Conservation (phyloP, 2,329 filamentous ascomycete genomes). For the Aspergillus tamarii region DNA sequence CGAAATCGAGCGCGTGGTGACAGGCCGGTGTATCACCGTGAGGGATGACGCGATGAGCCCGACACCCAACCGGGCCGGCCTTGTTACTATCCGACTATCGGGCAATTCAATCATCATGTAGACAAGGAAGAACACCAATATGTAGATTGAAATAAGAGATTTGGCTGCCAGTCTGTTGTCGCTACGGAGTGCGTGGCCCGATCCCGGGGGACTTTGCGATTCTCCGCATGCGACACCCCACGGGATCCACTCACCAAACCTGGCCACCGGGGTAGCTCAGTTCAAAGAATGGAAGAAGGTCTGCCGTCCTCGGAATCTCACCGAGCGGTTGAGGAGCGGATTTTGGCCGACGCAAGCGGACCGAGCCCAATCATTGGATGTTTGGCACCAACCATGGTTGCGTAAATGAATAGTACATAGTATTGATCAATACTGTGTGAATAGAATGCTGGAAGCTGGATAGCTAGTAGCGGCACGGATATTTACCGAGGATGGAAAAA, state of each 20-base stretch:
- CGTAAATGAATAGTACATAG: not conserved
- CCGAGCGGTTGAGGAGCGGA: not conserved
- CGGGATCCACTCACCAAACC: not conserved
- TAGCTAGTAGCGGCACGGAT: not conserved
- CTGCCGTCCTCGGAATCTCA: not conserved
- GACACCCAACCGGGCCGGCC: not conserved
- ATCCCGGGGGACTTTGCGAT: not conserved
- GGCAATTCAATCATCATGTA: not conserved
- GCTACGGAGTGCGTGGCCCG: not conserved
- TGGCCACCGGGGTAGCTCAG: conserved; percentile 1
- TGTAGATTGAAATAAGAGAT: not conserved
- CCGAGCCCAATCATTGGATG: not conserved
- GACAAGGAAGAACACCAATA: not conserved
- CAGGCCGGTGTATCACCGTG: not conserved
- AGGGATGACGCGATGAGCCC: not conserved
- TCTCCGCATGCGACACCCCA: conserved; percentile 5
- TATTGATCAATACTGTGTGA: not conserved
- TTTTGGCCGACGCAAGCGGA: not conserved
- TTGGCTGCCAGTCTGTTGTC: not conserved
- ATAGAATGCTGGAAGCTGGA: not conserved
- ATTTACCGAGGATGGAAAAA: not conserved
- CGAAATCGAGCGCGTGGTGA: not conserved
- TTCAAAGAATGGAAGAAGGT: not conserved
- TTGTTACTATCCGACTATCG: not conserved
- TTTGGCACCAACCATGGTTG: not conserved